Percentiles rank a stretch among this genome's conserved stretches.
phyloP scores from a whole-genome alignment of 2,329 filamentous ascomycete species.

The Diaporthe citriasiana region DNA sequence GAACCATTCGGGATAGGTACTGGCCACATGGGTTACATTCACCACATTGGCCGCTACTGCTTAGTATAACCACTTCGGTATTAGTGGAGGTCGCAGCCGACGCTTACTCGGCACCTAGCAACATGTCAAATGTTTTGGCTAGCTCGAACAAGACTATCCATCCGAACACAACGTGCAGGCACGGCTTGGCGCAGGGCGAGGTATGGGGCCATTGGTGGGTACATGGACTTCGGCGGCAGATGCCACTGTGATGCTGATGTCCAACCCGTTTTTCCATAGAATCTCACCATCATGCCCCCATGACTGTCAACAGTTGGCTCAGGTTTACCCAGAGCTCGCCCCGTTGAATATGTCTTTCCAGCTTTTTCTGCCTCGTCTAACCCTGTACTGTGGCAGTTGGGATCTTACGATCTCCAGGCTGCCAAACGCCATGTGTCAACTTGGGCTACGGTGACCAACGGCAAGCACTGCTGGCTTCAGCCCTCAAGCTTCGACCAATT shows the following conservation, averaged over 20 bases:
- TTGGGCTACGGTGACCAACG: background rate
- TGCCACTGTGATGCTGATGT: background rate
- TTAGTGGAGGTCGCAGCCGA: background rate
- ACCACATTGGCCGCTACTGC: background rate
- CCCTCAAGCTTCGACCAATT: background rate
- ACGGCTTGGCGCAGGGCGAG: conserved; percentile 11
- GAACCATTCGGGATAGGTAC: background rate
- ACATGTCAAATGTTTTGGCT: conserved; percentile 8
- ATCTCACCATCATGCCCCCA: background rate
- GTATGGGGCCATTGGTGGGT: background rate
- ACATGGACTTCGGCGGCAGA: background rate
- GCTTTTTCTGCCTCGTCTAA: too few species aligned
- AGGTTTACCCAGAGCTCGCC: background rate
- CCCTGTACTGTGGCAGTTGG: background rate
- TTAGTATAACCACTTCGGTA: background rate
- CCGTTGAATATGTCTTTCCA: background rate
- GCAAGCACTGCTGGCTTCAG: background rate
- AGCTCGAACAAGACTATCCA: background rate
- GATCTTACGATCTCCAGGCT: background rate
- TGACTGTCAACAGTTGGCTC: background rate
- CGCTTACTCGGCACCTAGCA: background rate
- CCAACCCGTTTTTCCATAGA: background rate
- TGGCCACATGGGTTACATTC: background rate
- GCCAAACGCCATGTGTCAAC: background rate
- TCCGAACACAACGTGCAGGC: conserved; percentile 10